phyloP scores from a whole-genome alignment of 345 rosid species.

The Boechera retrofracta region DNA sequence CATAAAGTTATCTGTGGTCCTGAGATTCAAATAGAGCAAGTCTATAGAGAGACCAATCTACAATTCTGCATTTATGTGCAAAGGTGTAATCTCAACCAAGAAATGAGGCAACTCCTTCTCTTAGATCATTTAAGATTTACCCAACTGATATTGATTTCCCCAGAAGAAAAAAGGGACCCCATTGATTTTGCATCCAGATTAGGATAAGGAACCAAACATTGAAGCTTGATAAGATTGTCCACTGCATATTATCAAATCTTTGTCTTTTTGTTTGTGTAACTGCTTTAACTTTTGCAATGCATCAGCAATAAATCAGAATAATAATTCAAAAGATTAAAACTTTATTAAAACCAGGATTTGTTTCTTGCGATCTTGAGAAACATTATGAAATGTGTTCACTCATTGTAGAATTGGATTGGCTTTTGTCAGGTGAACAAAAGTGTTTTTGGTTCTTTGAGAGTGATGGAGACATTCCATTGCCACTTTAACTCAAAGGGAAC shows the following conservation, averaged over 20 bases:
- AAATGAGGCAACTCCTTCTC: constrained; percentile 20
- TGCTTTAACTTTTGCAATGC: not conserved
- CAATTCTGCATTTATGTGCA: constrained; percentile 38
- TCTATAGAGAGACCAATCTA: constrained; percentile 41
- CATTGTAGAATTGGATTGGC: constrained; percentile 49
- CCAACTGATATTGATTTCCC: constrained; percentile 26
- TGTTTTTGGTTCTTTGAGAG: constrained; percentile 52
- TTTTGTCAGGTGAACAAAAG: constrained; percentile 45
- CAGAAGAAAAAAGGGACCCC: constrained; percentile 23
- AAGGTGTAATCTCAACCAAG: constrained; percentile 38
- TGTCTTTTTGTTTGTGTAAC: not conserved
- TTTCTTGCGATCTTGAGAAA: not conserved
- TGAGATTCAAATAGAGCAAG: constrained; percentile 32
- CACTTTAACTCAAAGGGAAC: constrained; percentile 55
- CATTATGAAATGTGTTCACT: constrained; percentile 40
- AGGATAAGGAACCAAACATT: constrained; percentile 40
- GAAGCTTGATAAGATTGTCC: constrained; percentile 37
- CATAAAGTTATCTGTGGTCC: constrained; percentile 40
- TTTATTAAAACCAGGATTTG: not conserved
- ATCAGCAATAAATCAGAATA: not conserved
- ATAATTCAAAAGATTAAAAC: constrained; percentile 27
- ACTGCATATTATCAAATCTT: constrained; percentile 20
- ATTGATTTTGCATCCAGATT: constrained; percentile 13
- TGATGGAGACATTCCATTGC: constrained; percentile 83
- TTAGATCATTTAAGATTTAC: constrained; percentile 35